These are phyloP conservation scores for Umbilicus rupestris DNA, from an alignment of 164 flowering plant species.

Conservation along the genomic window DNA sequence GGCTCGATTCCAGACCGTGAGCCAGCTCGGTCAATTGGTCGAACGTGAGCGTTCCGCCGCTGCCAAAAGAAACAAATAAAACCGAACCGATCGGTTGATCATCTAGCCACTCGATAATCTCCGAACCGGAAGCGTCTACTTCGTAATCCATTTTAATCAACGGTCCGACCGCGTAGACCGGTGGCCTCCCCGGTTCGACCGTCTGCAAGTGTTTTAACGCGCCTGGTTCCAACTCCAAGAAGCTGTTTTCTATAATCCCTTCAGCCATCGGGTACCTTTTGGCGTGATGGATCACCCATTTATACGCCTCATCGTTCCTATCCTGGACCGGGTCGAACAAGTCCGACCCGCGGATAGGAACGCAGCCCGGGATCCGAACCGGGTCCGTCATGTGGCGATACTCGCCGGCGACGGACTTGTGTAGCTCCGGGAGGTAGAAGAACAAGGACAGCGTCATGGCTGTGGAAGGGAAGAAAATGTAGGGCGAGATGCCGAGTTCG, in stretches of 20 bases:
- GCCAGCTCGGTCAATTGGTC: constrained; percentile 25
- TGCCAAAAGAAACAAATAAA: constrained; percentile 24
- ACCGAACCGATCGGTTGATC: constrained; percentile 13
- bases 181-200: not conserved
- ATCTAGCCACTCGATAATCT: constrained; percentile 10
- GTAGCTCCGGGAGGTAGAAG: too few species aligned
- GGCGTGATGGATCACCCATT: not conserved
- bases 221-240: constrained; percentile 7
- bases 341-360: constrained; percentile 9
- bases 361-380: too few species aligned
- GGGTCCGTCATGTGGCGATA: too few species aligned
- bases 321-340: constrained; percentile 11
- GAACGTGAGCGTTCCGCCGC: constrained; percentile 21
- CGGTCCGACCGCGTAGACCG: constrained; percentile 16
- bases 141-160: not conserved
- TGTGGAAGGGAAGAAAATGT: too few species aligned
- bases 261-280: not conserved
- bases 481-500: too few species aligned
- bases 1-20: constrained; percentile 22
- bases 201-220: not conserved
- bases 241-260: constrained; percentile 13
- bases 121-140: not conserved
- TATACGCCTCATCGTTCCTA: constrained; percentile 8
- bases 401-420: too few species aligned
- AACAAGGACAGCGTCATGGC: too few species aligned